Evolutionary conservation across 2,329 filamentous ascomycete genomes (phyloP), one percentile per base, ranked within the genome.

Genomic region (Ceratocystiopsis brevicomis): DNA sequence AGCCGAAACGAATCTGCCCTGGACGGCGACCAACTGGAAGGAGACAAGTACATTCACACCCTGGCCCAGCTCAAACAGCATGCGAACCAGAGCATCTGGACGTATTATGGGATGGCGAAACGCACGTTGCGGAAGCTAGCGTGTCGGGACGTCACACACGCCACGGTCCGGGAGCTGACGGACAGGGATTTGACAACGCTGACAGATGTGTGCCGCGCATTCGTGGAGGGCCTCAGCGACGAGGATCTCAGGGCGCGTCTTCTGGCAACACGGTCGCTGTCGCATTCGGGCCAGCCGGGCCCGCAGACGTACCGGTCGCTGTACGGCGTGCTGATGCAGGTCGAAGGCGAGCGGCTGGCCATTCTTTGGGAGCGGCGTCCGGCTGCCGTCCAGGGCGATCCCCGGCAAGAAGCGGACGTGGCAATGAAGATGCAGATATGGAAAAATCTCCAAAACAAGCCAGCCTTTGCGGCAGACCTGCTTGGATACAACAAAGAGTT

Each of bases 301-400:
- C 42, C 48, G 3, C 50, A 56, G 6, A 56, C 55, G 41, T 56
- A 60, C 45, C 65, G 69, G 36, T 70, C 71, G 4, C 62, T 78
- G 1, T 56, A 61, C n/a, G 69, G 71, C 0, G 62, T 73, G 3
- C 65, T 61, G 47, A 64, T 59, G 14, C 69, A 76, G 48, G 56
- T 65, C 2, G 73, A 78, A 50, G 73, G 73, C 9, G 73, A 78
- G 51, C 58, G 59, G 17, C 53, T 75, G 18, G 58, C 68, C 1
- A 61, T 68, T 53, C 52, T 60, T 3, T 72, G 63, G 62, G 63
- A 67, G 17, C 53, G 48, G 19, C 56, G 60, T 40, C 37, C 56
- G 5, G 25, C 25, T 30, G 47, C 64, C 1, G 51, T 41, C n/a
- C 65, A 63, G 45, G 53, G 50, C 21, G 57, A 59, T 25, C 50